Evolutionary conservation across 257 asterid species (phyloP).

Genomic region (Asclepias syriaca): DNA sequence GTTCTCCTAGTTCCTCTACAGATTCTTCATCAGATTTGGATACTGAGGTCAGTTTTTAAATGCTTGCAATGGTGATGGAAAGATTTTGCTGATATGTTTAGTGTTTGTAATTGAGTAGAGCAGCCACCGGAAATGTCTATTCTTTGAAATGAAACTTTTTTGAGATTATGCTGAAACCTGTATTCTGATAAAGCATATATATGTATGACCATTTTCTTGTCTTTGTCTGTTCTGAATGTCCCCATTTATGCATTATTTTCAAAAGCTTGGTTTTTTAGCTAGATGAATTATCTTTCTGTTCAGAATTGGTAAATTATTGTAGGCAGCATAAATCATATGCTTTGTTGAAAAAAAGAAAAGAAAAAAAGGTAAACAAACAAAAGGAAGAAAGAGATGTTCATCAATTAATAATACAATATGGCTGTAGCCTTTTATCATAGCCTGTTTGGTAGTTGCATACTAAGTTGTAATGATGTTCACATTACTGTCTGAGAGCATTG

Average conservation of each 20-base stretch:
- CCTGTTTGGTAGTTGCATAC: neutral
- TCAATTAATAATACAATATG: neutral
- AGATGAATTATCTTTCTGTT: neutral
- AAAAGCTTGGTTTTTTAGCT: conserved; percentile 5
- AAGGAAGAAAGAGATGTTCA: neutral
- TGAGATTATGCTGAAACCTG: conserved; percentile 11
- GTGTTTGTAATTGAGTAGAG: neutral
- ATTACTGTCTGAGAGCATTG: neutral
- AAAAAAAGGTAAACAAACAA: neutral
- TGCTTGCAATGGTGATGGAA: neutral
- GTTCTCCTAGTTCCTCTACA: conserved; percentile 33
- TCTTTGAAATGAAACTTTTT: conserved; percentile 11
- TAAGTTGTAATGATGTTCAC: neutral
- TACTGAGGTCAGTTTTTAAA: conserved; percentile 26
- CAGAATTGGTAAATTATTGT: neutral
- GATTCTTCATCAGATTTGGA: conserved; percentile 46
- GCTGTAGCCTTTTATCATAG: neutral
- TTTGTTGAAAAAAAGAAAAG: neutral
- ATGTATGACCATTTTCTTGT: neutral
- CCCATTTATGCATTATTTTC: conserved; percentile 4
- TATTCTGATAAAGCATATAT: conserved; percentile 3
- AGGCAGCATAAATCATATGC: conserved; percentile 3
- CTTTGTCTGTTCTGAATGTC: neutral
- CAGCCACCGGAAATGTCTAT: conserved; percentile 7
- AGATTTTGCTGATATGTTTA: neutral